Evolutionary conservation across 805 yeast species (phyloP).

Genomic region (Barnettozyma populi): DNA sequence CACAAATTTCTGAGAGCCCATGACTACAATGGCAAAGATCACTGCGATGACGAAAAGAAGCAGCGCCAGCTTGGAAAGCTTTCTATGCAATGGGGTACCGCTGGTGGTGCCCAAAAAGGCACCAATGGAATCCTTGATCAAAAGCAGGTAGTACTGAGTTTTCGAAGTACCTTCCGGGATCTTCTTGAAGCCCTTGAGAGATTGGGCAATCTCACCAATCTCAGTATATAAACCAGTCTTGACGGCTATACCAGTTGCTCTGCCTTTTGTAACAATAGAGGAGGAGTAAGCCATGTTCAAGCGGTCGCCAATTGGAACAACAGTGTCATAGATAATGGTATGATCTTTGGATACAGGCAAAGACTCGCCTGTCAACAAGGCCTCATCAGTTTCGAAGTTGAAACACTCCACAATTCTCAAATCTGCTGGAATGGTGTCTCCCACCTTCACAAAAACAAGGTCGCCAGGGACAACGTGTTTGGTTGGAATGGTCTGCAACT

Average conservation of each 20-base stretch:
- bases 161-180: conserved; percentile 40
- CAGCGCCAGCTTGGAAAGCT: conserved; percentile 72
- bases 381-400: conserved; percentile 38
- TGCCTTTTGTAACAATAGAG: conserved; percentile 65
- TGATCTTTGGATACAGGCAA: conserved; percentile 56
- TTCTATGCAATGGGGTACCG: conserved; percentile 80
- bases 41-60: conserved; percentile 70
- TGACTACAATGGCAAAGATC: conserved; percentile 77
- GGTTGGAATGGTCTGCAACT: conserved; percentile 25
- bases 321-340: conserved; percentile 32
- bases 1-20: conserved; percentile 73
- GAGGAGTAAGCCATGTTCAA: conserved; percentile 67
- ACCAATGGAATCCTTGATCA: conserved; percentile 52
- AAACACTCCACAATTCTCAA: conserved; percentile 35
- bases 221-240: conserved; percentile 69
- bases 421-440: conserved; percentile 44
- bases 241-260: conserved; percentile 64
- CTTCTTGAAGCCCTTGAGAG: conserved; percentile 40
- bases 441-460: conserved; percentile 31
- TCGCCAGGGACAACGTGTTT: conserved; percentile 42
- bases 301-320: conserved; percentile 66
- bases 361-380: conserved; percentile 47
- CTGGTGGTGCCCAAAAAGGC: conserved; percentile 67
- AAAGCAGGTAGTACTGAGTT: conserved; percentile 31
- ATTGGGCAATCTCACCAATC: conserved; percentile 67